These are phyloP conservation scores for Coemansia erecta DNA, from an alignment of 192 early-diverging fungal genomes.

Conservation along the genomic window DNA sequence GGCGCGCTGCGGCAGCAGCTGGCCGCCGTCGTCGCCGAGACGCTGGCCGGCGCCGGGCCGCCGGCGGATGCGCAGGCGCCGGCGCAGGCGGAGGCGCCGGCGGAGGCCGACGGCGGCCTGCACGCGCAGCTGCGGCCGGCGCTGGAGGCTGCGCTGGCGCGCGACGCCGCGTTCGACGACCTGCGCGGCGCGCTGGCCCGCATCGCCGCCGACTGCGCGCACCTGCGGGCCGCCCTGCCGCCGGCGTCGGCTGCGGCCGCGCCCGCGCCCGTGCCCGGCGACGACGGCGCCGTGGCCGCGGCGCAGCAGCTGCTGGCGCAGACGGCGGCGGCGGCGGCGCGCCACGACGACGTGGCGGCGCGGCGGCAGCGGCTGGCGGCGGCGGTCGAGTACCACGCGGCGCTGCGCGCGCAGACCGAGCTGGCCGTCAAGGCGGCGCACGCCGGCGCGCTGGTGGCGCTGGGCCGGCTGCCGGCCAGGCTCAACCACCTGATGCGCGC, in stretches of 20 bases:
- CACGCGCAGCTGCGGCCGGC: slow-evolving; percentile 51
- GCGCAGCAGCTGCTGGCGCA: slow-evolving; percentile 24
- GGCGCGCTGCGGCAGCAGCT: slow-evolving; percentile 80
- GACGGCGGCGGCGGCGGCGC: slow-evolving; percentile 59
- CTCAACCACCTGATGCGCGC: slow-evolving; percentile 81
- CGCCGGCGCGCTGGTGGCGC: slow-evolving; percentile 76
- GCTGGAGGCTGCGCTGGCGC: slow-evolving; percentile 56
- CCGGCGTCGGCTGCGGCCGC: slow-evolving; percentile 53
- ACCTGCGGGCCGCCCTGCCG: slow-evolving; percentile 65
- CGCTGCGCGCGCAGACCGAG: slow-evolving; percentile 63
- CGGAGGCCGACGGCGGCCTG: slow-evolving; percentile 47
- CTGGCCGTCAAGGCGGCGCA: slow-evolving; percentile 61
- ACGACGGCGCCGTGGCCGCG: slow-evolving; percentile 37
- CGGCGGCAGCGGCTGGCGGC: slow-evolving; percentile 62
- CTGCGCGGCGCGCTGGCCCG: slow-evolving; percentile 58
- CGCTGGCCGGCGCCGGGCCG: slow-evolving; percentile 66
- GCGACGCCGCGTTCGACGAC: slow-evolving; percentile 65
- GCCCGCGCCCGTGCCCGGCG: slow-evolving; percentile 46
- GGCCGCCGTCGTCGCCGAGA: slow-evolving; percentile 73
- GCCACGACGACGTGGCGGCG: slow-evolving; percentile 31
- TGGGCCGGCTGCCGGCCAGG: slow-evolving; percentile 76
- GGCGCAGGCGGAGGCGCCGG: no score
- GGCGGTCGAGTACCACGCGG: slow-evolving; percentile 66
- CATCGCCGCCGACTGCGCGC: slow-evolving; percentile 66
- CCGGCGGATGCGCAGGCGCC: not conserved